Evolutionary conservation across 164 flowering plant species (phyloP).

Genomic region (Aristolochia fimbriata): DNA sequence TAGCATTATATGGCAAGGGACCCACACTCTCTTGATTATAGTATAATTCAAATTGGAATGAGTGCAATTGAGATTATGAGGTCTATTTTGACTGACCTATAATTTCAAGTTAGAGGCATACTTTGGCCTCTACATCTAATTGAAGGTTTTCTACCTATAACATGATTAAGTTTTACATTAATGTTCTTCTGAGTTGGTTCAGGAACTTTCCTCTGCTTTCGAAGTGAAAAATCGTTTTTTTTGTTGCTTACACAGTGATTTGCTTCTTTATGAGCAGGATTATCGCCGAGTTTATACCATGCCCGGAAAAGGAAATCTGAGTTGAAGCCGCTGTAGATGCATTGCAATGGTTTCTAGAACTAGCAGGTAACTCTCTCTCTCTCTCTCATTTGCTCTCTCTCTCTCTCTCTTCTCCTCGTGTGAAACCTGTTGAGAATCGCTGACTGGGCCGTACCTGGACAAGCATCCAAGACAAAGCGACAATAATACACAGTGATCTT

Average conservation of each 20-base stretch:
- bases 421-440: constrained; percentile 10
- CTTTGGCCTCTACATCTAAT: background rate
- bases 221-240: background rate
- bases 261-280: background rate
- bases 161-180: background rate
- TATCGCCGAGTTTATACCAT: background rate
- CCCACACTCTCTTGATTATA: background rate
- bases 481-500: constrained; percentile 12
- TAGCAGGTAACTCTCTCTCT: too few species aligned
- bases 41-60: background rate
- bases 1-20: constrained; percentile 4
- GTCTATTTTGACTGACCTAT: background rate
- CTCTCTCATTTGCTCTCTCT: background rate
- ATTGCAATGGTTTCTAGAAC: too few species aligned
- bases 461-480: constrained; percentile 12
- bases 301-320: background rate
- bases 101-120: background rate
- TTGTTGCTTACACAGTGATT: background rate
- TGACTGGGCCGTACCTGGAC: constrained; percentile 11
- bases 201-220: background rate
- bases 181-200: background rate
- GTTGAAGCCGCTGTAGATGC: too few species aligned
- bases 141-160: background rate
- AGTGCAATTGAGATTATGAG: background rate
- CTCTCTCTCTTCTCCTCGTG: constrained; percentile 5